Conservation (phyloP, 306 rosid genomes). For the Quercus cerris region DNA sequence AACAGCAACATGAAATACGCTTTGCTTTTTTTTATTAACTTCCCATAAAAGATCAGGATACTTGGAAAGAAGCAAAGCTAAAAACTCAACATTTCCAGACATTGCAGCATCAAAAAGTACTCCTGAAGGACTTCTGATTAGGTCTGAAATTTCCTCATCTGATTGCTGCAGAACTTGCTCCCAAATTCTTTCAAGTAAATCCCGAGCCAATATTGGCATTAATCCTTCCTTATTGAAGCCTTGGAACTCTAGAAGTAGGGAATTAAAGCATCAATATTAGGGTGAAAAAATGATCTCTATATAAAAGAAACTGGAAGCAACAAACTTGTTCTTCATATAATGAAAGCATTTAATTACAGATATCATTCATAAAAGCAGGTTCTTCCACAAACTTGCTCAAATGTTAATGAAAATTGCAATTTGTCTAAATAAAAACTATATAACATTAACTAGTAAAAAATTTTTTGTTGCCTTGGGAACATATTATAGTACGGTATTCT, state of each 20-base stretch:
- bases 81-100: neutral
- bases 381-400: too few relatives aligned
- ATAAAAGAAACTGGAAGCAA: neutral
- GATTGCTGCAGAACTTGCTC: neutral
- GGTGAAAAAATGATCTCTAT: neutral
- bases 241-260: neutral
- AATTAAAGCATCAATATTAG: neutral
- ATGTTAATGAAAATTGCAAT: too few relatives aligned
- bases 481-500: too few relatives aligned
- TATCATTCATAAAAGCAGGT: too few relatives aligned
- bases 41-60: neutral
- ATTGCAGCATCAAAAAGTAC: constrained; percentile 1
- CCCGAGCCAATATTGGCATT: neutral
- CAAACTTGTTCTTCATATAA: neutral
- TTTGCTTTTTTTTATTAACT: neutral
- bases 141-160: neutral
- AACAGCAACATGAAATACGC: neutral
- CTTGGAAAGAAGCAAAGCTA: neutral
- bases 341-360: too few relatives aligned
- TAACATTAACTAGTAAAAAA: too few relatives aligned
- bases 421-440: too few relatives aligned
- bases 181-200: neutral
- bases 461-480: too few relatives aligned
- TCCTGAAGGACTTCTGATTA: neutral
- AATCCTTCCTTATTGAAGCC: neutral